Percentiles rank a stretch among this genome's conserved stretches.
phyloP scores from a whole-genome alignment of 441 rosid genomes.

The Sinapis alba region DNA sequence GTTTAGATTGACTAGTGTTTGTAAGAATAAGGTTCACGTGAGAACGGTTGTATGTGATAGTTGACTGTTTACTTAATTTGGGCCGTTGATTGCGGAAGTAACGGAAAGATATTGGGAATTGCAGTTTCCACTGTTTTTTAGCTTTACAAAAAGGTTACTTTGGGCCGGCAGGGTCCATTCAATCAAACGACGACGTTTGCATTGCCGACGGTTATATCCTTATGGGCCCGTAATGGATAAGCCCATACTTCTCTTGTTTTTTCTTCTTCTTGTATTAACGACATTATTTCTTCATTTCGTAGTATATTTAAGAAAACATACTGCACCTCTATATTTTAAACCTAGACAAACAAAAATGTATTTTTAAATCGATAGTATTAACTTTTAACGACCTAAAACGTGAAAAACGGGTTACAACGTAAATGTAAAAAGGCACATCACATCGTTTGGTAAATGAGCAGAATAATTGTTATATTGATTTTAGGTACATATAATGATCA shows the following conservation, averaged over 20 bases:
- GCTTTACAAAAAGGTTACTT: slow-evolving; percentile 26
- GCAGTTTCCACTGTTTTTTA: slow-evolving; percentile 34
- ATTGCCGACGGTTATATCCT: slow-evolving; percentile 23
- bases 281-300: neutral
- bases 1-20: neutral
- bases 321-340: neutral
- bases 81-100: slow-evolving; percentile 52
- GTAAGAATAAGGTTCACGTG: neutral
- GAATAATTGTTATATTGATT: slow-evolving; percentile 25
- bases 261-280: neutral
- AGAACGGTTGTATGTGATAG: slow-evolving; percentile 27
- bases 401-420: neutral
- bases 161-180: slow-evolving; percentile 12
- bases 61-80: slow-evolving; percentile 26
- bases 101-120: slow-evolving; percentile 47
- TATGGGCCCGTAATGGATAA: slow-evolving; percentile 11
- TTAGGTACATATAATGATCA: slow-evolving; percentile 21
- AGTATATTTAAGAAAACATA: neutral
- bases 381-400: neutral
- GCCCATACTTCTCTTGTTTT: slow-evolving; percentile 2
- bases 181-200: slow-evolving; percentile 37
- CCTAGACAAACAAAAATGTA: neutral
- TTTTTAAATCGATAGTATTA: neutral
- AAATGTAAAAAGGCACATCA: neutral
- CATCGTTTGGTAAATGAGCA: slow-evolving; percentile 2